Evolutionary conservation across 768 basidiomycete genomes (phyloP), one percentile per base, ranked within the genome.

Genomic region (Rhizopogon roseolus): DNA sequence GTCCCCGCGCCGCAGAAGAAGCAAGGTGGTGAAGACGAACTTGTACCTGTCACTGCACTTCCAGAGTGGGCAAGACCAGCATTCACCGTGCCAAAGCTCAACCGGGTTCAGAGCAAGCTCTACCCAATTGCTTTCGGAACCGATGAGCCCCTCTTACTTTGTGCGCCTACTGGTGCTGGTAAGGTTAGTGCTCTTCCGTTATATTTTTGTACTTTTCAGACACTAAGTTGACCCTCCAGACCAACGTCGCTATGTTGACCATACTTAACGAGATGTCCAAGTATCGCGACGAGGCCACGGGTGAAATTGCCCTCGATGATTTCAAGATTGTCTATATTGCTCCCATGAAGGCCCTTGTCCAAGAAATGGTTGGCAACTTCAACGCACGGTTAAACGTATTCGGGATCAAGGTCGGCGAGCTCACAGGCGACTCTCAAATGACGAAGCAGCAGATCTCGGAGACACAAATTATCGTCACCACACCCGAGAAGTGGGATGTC

Each of bases 401-500:
- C 63, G 90, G 88, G 41, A 79, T 99, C 72, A 88, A 84, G 55
- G 90, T 99, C 44, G 92, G 91, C 28, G 97, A 99, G 69, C 79
- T 99, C 52, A 99, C 97, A 1, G 97, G 97, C 25, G 97, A 99
- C 68, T 82, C 92, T 27, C 95, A 98, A 77, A 90, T 98, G 82
- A 99, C 95, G 51, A 99, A 98, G 68, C 86, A 91, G 57, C 96
- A 98, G 69, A 98, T 98, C 51, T 73, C 93, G 8, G 94, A 95
- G 64, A 97, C 96, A 0, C 95, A 98, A 66, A 92, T 99, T 64
- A 98, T 98, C 69, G 94, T 98, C 57, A 97, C 95, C 0, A 98
- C 97, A 0, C 97, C 96, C 0, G 97, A 99, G 73, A 98, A 99
- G 69, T 99, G 93, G 93, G 96, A 99, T 61, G 97, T 99, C 64